Evolutionary conservation across 345 rosid species (phyloP).

Genomic region (Citrus australasica): DNA sequence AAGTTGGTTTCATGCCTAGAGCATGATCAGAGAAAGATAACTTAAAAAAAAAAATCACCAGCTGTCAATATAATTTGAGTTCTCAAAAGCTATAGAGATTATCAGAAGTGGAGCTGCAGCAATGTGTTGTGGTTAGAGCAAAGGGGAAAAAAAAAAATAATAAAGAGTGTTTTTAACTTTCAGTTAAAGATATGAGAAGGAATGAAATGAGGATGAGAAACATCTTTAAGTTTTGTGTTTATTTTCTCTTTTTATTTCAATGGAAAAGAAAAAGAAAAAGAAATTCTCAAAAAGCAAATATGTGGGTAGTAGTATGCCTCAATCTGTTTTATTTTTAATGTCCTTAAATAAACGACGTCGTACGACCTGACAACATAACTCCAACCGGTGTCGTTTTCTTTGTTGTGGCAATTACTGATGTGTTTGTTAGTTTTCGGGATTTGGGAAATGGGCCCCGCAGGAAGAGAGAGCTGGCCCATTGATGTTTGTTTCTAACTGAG

Average conservation of each 20-base stretch:
- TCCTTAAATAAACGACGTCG: neutral
- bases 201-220: conserved; percentile 5
- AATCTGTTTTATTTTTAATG: neutral
- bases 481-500: conserved; percentile 19
- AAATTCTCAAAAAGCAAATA: too few relatives aligned
- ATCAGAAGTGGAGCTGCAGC: neutral
- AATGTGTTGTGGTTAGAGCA: neutral
- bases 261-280: neutral
- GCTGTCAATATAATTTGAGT: conserved; percentile 10
- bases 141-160: neutral
- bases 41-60: neutral
- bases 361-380: neutral
- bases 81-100: neutral
- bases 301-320: neutral
- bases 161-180: neutral
- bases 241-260: neutral
- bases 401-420: too few relatives aligned
- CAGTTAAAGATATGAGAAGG: neutral
- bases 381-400: neutral
- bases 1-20: conserved; percentile 4
- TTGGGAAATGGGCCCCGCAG: conserved; percentile 26
- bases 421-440: conserved; percentile 13
- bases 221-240: neutral
- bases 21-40: conserved; percentile 1
- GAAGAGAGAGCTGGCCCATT: conserved; percentile 21